Percentiles rank a stretch among this genome's conserved stretches.
Evolutionary conservation across 2,329 filamentous ascomycete genomes (phyloP).

Genomic region (Colletotrichum lentis): DNA sequence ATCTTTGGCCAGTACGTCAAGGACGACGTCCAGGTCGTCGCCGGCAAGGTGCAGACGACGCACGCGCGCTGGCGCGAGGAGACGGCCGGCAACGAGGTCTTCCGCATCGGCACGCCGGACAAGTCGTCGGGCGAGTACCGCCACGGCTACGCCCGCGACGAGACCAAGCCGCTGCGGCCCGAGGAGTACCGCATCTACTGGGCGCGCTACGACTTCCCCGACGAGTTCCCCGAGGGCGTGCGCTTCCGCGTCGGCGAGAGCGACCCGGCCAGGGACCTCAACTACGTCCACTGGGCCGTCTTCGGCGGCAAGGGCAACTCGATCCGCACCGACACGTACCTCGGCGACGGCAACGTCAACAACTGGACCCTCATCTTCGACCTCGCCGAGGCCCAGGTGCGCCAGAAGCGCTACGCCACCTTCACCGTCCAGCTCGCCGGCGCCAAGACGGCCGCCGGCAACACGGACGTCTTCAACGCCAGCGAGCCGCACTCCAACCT

Average conservation of each 20-base stretch:
- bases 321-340: conserved; percentile 50
- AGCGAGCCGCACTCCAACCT: conserved; percentile 61
- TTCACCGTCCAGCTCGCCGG: conserved; percentile 71
- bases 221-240: conserved; percentile 65
- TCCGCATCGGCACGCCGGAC: conserved; percentile 69
- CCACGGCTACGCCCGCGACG: conserved; percentile 59
- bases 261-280: conserved; percentile 57
- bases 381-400: conserved; percentile 50
- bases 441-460: conserved; percentile 68
- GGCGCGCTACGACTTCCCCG: conserved; percentile 63
- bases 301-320: conserved; percentile 63
- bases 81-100: conserved; percentile 65
- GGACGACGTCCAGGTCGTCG: conserved; percentile 55
- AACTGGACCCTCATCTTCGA: conserved; percentile 65
- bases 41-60: conserved; percentile 51
- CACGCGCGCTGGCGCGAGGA: conserved; percentile 62
- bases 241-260: conserved; percentile 62
- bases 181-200: conserved; percentile 66
- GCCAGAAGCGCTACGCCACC: conserved; percentile 57
- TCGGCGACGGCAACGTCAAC: conserved; percentile 56
- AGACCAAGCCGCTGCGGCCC: conserved; percentile 56
- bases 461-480: conserved; percentile 64
- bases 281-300: conserved; percentile 70
- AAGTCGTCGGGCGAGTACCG: conserved; percentile 66
- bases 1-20: conserved; percentile 68